These are phyloP conservation scores for Candida parachauliodes DNA, from an alignment of 805 yeast genomes.

Conservation along the genomic window DNA sequence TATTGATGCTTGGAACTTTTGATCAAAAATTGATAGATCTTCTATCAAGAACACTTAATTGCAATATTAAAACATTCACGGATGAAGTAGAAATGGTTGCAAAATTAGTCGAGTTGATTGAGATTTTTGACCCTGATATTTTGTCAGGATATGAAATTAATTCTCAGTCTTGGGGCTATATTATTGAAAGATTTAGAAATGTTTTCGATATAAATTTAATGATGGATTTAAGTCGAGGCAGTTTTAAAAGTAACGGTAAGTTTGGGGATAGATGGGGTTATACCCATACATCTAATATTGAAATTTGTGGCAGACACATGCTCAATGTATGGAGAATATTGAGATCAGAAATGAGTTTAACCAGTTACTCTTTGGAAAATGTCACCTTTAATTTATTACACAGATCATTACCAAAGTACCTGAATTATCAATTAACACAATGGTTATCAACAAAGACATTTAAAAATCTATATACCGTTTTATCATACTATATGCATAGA, in stretches of 20 bases:
- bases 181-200: slow-evolving; percentile 58
- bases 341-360: slow-evolving; percentile 57
- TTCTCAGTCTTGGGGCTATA: slow-evolving; percentile 83
- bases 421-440: slow-evolving; percentile 43
- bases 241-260: slow-evolving; percentile 45
- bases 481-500: slow-evolving; percentile 46
- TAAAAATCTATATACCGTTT: slow-evolving; percentile 26
- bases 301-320: slow-evolving; percentile 76
- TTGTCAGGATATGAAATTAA: slow-evolving; percentile 83
- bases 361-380: slow-evolving; percentile 73
- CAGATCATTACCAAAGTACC: slow-evolving; percentile 61
- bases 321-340: slow-evolving; percentile 82
- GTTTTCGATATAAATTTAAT: slow-evolving; percentile 50
- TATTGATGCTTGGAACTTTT: slow-evolving; percentile 9
- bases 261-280: slow-evolving; percentile 76
- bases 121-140: slow-evolving; percentile 79
- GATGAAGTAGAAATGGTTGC: slow-evolving; percentile 60
- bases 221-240: slow-evolving; percentile 61
- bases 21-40: neutral
- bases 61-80: slow-evolving; percentile 27
- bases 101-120: slow-evolving; percentile 52
- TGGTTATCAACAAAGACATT: slow-evolving; percentile 17
- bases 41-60: neutral
- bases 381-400: slow-evolving; percentile 67
- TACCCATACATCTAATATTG: slow-evolving; percentile 68